phyloP scores from a whole-genome alignment of 1,284 basidiomycete genomes.

The Fomitopsis schrenkii region DNA sequence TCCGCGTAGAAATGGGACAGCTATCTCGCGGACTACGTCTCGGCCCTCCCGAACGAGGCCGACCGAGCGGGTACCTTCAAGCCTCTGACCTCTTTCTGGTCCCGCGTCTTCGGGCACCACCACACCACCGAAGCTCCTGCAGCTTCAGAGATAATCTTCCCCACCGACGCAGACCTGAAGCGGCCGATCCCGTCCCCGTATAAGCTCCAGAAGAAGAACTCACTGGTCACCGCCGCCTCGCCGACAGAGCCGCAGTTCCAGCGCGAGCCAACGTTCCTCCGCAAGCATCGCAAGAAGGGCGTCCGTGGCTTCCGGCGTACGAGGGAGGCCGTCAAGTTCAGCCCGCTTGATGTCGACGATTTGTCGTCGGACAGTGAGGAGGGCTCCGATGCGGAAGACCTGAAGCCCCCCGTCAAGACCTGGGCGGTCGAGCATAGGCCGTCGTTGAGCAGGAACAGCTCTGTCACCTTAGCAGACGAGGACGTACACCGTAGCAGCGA shows the following conservation, averaged over 20 bases:
- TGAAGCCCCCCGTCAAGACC: neutral
- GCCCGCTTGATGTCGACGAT: constrained; percentile 31
- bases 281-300: constrained; percentile 21
- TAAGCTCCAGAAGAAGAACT: constrained; percentile 20
- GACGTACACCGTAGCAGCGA: neutral
- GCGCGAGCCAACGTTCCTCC: constrained; percentile 12
- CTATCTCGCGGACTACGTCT: constrained; percentile 56
- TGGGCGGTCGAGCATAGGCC: constrained; percentile 1
- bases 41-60: constrained; percentile 40
- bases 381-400: constrained; percentile 13
- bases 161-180: constrained; percentile 27
- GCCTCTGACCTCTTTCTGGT: constrained; percentile 50
- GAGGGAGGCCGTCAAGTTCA: constrained; percentile 48
- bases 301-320: constrained; percentile 22
- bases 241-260: neutral
- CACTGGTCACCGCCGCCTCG: constrained; percentile 5
- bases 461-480: neutral
- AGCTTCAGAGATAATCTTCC: constrained; percentile 19
- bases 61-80: constrained; percentile 37
- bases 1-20: constrained; percentile 58
- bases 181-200: constrained; percentile 17
- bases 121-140: constrained; percentile 11
- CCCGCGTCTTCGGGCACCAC: constrained; percentile 35
- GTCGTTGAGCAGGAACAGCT: neutral
- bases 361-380: constrained; percentile 32